Percentiles rank a stretch among this genome's conserved stretches.
Conservation (phyloP, 371 early-diverging fungal genomes). For the Phascolomyces articulosus region DNA sequence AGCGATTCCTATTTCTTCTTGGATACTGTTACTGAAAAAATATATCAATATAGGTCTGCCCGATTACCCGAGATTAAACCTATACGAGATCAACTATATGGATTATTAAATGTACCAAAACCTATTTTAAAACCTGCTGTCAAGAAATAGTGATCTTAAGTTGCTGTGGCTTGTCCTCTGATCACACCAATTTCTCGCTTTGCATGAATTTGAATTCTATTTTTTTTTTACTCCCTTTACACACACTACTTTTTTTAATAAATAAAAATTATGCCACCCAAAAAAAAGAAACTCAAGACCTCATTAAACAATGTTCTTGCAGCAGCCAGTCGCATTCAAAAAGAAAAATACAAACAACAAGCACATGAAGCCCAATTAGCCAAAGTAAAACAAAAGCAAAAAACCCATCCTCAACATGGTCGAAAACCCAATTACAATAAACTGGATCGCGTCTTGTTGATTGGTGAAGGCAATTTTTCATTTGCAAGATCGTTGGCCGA, state of each 20-base stretch:
- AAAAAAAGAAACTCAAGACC: conserved; percentile 19
- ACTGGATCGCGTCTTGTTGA: conserved; percentile 59
- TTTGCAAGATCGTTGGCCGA: conserved; percentile 76
- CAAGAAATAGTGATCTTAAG: background rate
- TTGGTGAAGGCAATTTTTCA: conserved; percentile 90
- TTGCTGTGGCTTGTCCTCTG: background rate
- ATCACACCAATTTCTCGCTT: background rate
- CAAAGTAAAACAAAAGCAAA: conserved; percentile 15
- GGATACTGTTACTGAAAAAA: too few relatives aligned
- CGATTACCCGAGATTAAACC: conserved; percentile 28
- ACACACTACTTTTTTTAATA: too few relatives aligned
- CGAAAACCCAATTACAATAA: conserved; percentile 44
- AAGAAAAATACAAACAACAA: conserved; percentile 6
- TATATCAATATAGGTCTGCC: conserved; percentile 35
- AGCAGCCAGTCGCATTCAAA: background rate
- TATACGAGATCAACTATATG: conserved; percentile 36
- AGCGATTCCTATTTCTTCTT: too few relatives aligned
- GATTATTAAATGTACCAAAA: conserved; percentile 39
- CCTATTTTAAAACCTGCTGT: conserved; percentile 25
- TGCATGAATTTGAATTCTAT: background rate
- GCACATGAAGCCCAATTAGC: background rate
- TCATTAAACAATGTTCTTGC: conserved; percentile 11
- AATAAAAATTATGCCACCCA: conserved; percentile 12
- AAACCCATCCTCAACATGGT: conserved; percentile 13
- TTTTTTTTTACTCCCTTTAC: background rate